phyloP scores from a whole-genome alignment of 495 filamentous ascomycete species.

The Cetradonia linearis region DNA sequence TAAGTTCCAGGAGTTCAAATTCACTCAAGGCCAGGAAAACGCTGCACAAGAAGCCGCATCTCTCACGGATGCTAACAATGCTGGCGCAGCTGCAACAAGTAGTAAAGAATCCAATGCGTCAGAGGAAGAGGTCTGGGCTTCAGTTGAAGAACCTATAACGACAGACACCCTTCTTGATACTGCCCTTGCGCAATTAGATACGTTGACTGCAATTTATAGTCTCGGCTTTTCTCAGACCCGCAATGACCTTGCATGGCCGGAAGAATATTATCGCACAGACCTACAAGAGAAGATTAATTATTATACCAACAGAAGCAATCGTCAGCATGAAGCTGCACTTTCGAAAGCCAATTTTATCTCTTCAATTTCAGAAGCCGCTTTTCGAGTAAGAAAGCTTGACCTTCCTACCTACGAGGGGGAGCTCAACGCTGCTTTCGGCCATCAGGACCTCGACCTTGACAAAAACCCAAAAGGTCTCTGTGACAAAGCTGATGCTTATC shows the following conservation, averaged over 20 bases:
- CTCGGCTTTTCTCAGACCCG: slow-evolving; percentile 36
- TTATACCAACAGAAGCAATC: slow-evolving; percentile 36
- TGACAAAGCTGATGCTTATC: slow-evolving; percentile 48
- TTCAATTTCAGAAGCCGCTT: slow-evolving; percentile 46
- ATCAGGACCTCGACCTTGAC: slow-evolving; percentile 31
- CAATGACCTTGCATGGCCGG: slow-evolving; percentile 42
- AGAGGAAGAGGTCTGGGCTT: slow-evolving; percentile 49
- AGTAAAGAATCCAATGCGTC: slow-evolving; percentile 26
- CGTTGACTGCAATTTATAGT: slow-evolving; percentile 47
- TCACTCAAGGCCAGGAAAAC: slow-evolving; percentile 42
- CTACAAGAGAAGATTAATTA: slow-evolving; percentile 38
- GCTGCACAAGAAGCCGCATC: slow-evolving; percentile 23
- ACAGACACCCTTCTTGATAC: slow-evolving; percentile 55
- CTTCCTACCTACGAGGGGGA: slow-evolving; percentile 41
- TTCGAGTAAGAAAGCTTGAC: slow-evolving; percentile 39
- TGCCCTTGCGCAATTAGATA: slow-evolving; percentile 48
- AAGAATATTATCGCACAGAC: slow-evolving; percentile 41
- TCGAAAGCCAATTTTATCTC: slow-evolving; percentile 43
- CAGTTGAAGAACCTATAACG: slow-evolving; percentile 51
- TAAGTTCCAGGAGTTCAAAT: slow-evolving; percentile 45
- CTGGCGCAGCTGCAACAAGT: background rate
- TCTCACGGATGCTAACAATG: slow-evolving; percentile 19
- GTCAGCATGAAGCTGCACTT: slow-evolving; percentile 43
- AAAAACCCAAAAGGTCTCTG: slow-evolving; percentile 42
- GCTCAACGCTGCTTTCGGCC: slow-evolving; percentile 36